These are phyloP conservation scores for Knoxdaviesia capensis DNA, from an alignment of 2,329 filamentous ascomycete genomes.

Conservation along the genomic window DNA sequence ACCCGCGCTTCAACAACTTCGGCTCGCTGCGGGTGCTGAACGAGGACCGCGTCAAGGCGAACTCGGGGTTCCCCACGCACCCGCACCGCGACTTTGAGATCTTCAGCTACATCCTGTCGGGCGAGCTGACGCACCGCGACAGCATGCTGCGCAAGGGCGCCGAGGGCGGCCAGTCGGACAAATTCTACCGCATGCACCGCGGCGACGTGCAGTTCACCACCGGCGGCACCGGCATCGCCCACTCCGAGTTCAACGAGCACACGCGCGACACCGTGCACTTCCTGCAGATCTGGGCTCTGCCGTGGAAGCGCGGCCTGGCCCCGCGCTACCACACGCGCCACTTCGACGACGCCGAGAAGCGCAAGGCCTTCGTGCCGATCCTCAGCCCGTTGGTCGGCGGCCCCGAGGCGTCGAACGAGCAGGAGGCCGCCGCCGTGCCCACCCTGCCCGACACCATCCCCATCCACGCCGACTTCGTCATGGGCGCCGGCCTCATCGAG, in stretches of 20 bases:
- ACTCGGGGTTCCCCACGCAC: slow-evolving; percentile 67
- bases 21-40: slow-evolving; percentile 71
- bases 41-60: slow-evolving; percentile 61
- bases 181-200: slow-evolving; percentile 50
- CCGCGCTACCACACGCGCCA: slow-evolving; percentile 59
- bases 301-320: slow-evolving; percentile 50
- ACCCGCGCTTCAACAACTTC: slow-evolving; percentile 47
- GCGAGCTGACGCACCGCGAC: slow-evolving; percentile 75
- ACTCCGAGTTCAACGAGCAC: slow-evolving; percentile 70
- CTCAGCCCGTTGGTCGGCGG: slow-evolving; percentile 56
- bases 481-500: slow-evolving; percentile 57
- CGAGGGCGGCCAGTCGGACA: slow-evolving; percentile 36
- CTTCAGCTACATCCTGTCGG: slow-evolving; percentile 70
- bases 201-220: slow-evolving; percentile 83
- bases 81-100: slow-evolving; percentile 77
- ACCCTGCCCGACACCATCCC: slow-evolving; percentile 49
- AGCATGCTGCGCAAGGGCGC: slow-evolving; percentile 56
- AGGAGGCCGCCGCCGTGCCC: slow-evolving; percentile 45
- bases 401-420: slow-evolving; percentile 33
- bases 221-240: slow-evolving; percentile 62
- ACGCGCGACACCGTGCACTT: slow-evolving; percentile 55
- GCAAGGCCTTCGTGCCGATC: slow-evolving; percentile 49
- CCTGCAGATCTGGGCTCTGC: slow-evolving; percentile 73
- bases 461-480: slow-evolving; percentile 67
- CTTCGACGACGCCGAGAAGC: slow-evolving; percentile 56